Evolutionary conservation across 164 flowering plant species (phyloP).

Genomic region (Houttuynia cordata): DNA sequence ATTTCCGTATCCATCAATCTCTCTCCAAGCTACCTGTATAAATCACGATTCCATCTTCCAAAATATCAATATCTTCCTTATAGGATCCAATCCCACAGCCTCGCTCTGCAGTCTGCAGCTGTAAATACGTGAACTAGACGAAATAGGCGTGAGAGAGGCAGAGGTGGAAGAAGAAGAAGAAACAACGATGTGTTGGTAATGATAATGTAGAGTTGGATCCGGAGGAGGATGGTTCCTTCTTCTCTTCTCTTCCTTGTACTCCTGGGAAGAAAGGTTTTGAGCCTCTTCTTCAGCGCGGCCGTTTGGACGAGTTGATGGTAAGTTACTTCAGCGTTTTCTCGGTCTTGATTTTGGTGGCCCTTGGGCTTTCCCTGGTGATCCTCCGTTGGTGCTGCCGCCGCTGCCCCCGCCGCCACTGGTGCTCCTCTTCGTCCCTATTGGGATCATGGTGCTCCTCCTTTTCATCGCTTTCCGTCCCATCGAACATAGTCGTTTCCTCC

Average conservation of each 20-base stretch:
- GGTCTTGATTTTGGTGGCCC: constrained; percentile 2
- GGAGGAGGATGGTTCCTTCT: too few species aligned
- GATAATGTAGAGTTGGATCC: too few species aligned
- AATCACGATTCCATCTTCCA: too few species aligned
- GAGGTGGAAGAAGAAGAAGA: too few species aligned
- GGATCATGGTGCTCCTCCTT: constrained; percentile 7
- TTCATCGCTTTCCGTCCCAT: constrained; percentile 6
- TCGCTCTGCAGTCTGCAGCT: too few species aligned
- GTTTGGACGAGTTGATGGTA: constrained; percentile 5
- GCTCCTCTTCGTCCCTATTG: constrained; percentile 9
- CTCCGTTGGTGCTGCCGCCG: constrained; percentile 10
- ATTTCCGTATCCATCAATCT: too few species aligned
- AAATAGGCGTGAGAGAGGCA: too few species aligned
- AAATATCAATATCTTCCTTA: too few species aligned
- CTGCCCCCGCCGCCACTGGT: constrained; percentile 8
- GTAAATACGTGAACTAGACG: too few species aligned
- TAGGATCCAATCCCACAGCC: too few species aligned
- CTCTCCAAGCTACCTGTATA: too few species aligned
- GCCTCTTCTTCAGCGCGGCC: background rate
- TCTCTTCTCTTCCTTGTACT: background rate
- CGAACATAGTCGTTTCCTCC: constrained; percentile 3
- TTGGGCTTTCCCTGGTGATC: constrained; percentile 3
- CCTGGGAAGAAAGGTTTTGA: background rate
- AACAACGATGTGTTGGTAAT: too few species aligned
- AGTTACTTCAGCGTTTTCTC: background rate